Base-by-base conservation (phyloP, 805 yeast species). In the Suhomyces canberraensis region DNA sequence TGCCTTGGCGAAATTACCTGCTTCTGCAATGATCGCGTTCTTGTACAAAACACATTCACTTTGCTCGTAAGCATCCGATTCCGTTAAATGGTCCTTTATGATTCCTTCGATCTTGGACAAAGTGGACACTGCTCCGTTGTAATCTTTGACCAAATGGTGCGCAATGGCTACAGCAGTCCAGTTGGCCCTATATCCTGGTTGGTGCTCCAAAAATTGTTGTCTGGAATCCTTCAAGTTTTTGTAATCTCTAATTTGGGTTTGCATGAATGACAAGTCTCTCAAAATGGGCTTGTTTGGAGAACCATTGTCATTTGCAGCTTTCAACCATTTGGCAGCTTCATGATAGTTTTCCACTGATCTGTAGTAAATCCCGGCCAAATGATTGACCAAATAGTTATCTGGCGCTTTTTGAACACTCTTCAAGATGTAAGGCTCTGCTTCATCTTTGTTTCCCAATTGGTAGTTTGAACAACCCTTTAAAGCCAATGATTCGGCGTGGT, bases 111-210 rank as follows among this genome's bases (percentile, higher is more conserved):
- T 87, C 50, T 84, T 80, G 15, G 75, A 54, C 48, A 90, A 71
- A 2, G 91, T 84, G 38, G 75, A 75, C 38, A 81, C 81, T 5
- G 96, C 91, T 16, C 76, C 77, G 25, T 66, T 68, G 51, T 71
- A 75, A 51, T 89, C 86, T 17, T 76, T 74, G 56, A 76, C 77
- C 54, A 90, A 68, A 58, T 85, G 86, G 54, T 84, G 87, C 1
- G 97, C 95, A 29, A 88, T 72, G 1, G 95, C 96, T 35, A 84
- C 71, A 0, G 83, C 81, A 1, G 95, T 84, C 96, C 96, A 90
- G 54, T 87, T 85, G 43, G 91, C 89, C 46, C 96, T 75, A 56
- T 78, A 85, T 0, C 95, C 95, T 8, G 93, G 79, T 48, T 76
- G 81, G 17, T 75, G 73, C 50, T 83, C 85, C 59, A 93, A 71